These are phyloP conservation scores for Leishmania guyanensis DNA, from an alignment of 208 protist species.

Conservation along the genomic window DNA sequence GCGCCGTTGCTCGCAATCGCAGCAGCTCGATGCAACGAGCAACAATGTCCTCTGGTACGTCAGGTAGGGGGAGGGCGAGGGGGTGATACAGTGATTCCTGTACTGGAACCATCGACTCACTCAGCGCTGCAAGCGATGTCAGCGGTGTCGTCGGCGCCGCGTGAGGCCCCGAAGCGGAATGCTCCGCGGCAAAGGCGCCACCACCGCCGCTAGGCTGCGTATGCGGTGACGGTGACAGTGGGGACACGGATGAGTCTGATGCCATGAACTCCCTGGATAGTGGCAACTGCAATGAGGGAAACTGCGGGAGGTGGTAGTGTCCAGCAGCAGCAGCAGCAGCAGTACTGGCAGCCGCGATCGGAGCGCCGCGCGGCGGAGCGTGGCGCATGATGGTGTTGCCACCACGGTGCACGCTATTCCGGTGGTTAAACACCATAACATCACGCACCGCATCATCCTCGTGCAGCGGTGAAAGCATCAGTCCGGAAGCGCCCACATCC, in stretches of 20 bases:
- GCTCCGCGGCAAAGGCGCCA: neutral
- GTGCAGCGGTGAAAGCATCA: conserved; percentile 16
- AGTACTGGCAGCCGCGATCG: neutral
- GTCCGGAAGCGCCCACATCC: neutral
- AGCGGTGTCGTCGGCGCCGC: neutral
- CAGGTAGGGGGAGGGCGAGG: conserved; percentile 18
- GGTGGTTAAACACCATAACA: neutral
- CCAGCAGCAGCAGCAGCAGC: neutral
- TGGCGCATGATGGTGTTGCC: conserved; percentile 11
- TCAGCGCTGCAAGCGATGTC: conserved; percentile 15
- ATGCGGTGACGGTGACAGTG: neutral
- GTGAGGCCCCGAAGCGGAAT: neutral
- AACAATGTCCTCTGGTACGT: conserved; percentile 24
- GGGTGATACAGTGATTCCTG: conserved; percentile 22
- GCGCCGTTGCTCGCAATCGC: conserved; percentile 25
- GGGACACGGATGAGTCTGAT: neutral
- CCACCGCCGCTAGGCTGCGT: neutral
- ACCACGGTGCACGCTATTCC: conserved; percentile 7
- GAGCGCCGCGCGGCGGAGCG: conserved; percentile 2
- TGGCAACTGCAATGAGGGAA: conserved; percentile 3
- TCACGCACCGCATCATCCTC: conserved; percentile 5
- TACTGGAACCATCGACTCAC: conserved; percentile 23
- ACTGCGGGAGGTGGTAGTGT: neutral
- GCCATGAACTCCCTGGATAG: conserved; percentile 1
- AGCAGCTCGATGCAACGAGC: conserved; percentile 29